These are phyloP conservation scores for Lonicera japonica DNA, from an alignment of 129 eudicot species.

Conservation along the genomic window DNA sequence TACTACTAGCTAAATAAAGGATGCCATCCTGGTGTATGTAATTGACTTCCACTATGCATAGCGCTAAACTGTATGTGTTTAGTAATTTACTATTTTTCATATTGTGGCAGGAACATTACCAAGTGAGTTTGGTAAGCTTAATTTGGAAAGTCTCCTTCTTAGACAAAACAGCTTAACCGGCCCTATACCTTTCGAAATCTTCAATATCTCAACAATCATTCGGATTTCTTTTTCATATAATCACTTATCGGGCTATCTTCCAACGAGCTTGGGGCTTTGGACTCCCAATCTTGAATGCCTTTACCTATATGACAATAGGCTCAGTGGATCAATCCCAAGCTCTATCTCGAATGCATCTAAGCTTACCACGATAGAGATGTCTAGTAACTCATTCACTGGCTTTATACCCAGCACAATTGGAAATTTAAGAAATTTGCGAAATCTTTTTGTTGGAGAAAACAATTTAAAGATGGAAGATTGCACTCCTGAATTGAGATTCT, in stretches of 20 bases:
- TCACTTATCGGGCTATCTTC: constrained; percentile 12
- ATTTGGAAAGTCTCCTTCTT: too few species aligned
- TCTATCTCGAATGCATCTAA: constrained; percentile 12
- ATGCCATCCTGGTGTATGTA: too few species aligned
- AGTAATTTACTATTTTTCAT: too few species aligned
- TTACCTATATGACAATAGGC: background rate
- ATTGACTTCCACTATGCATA: too few species aligned
- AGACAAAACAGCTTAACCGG: too few species aligned
- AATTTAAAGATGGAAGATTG: background rate
- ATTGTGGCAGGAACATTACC: background rate
- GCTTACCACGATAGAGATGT: background rate
- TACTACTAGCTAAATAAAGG: too few species aligned
- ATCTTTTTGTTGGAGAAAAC: background rate
- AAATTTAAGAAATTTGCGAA: background rate
- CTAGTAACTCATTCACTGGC: constrained; percentile 7
- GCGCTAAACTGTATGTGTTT: too few species aligned
- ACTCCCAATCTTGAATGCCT: too few species aligned
- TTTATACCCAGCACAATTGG: constrained; percentile 7
- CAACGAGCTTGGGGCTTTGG: constrained; percentile 3
- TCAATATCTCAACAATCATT: too few species aligned
- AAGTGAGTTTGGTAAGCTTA: too few species aligned
- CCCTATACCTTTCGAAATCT: too few species aligned
- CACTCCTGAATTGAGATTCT: background rate
- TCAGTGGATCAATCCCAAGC: constrained; percentile 12
- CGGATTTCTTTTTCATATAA: background rate